A percentile compares a stretch with the other conserved stretches of the same genome.
These are phyloP conservation scores for Sporothrix brunneoviolacea DNA, from an alignment of 2,329 filamentous ascomycete species.

Conservation along the genomic window DNA sequence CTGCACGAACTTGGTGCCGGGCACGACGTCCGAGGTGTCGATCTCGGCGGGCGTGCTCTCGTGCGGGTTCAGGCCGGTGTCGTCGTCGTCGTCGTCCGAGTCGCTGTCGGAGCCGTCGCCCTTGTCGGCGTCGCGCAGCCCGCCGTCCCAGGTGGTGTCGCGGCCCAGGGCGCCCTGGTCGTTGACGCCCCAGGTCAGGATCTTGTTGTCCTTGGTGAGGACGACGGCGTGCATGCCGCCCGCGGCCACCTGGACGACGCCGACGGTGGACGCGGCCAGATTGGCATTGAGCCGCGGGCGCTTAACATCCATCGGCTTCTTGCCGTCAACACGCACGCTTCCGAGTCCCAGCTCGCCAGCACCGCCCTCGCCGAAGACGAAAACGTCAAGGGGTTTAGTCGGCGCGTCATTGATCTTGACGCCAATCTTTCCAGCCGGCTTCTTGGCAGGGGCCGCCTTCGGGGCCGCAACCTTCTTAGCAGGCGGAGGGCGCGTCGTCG, in stretches of 20 bases:
- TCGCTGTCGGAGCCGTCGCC: constrained; percentile 33
- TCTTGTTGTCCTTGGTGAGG: constrained; percentile 71
- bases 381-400: constrained; percentile 60
- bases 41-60: constrained; percentile 58
- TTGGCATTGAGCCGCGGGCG: constrained; percentile 63
- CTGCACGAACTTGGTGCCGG: constrained; percentile 40
- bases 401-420: constrained; percentile 55
- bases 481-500: constrained; percentile 16
- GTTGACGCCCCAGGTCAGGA: constrained; percentile 83
- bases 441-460: constrained; percentile 22
- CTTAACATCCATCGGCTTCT: constrained; percentile 63
- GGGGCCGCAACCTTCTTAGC: constrained; percentile 16
- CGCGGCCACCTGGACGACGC: constrained; percentile 68
- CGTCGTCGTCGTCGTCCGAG: constrained; percentile 25
- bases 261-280: constrained; percentile 48
- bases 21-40: constrained; percentile 34
- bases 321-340: constrained; percentile 51
- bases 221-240: constrained; percentile 79
- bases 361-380: constrained; percentile 72
- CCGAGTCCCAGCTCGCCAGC: constrained; percentile 81
- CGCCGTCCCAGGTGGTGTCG: constrained; percentile 58
- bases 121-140: constrained; percentile 46
- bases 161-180: constrained; percentile 76
- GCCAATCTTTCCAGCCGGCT: constrained; percentile 35
- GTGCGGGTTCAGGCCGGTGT: constrained; percentile 50